Evolutionary conservation across 2,329 filamentous ascomycete species (phyloP).

Genomic region (Fusarium foetens): DNA sequence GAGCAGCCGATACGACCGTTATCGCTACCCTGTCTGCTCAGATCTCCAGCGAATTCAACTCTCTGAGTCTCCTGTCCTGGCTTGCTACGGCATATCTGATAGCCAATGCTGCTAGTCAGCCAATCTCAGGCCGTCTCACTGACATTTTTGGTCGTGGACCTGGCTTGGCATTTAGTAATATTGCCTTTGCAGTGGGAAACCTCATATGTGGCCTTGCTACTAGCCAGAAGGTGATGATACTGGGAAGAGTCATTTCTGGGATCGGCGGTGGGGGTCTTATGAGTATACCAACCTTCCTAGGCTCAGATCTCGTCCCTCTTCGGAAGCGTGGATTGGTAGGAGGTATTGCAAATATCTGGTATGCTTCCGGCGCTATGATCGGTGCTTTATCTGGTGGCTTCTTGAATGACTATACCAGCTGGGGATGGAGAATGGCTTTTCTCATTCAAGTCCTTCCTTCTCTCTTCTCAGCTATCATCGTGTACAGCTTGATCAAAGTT

Average conservation of each 20-base stretch:
- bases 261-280: slow-evolving; percentile 79
- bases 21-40: slow-evolving; percentile 81
- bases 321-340: slow-evolving; percentile 53
- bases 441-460: neutral
- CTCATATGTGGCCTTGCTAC: slow-evolving; percentile 78
- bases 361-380: neutral
- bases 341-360: slow-evolving; percentile 5
- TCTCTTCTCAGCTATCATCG: neutral
- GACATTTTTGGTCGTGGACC: slow-evolving; percentile 82
- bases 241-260: slow-evolving; percentile 78
- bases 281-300: slow-evolving; percentile 71
- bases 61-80: slow-evolving; percentile 81
- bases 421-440: slow-evolving; percentile 5
- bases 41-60: slow-evolving; percentile 82
- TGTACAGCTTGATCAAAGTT: slow-evolving; percentile 48
- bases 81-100: slow-evolving; percentile 83
- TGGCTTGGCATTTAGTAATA: slow-evolving; percentile 76
- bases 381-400: slow-evolving; percentile 7
- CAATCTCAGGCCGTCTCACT: slow-evolving; percentile 81
- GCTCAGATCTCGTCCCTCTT: slow-evolving; percentile 72
- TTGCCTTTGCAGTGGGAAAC: slow-evolving; percentile 79
- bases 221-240: slow-evolving; percentile 71
- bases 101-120: slow-evolving; percentile 70
- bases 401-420: neutral
- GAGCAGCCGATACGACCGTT: slow-evolving; percentile 74